Base-by-base conservation (phyloP, 306 rosid genomes). In the Vigna hirtella region DNA sequence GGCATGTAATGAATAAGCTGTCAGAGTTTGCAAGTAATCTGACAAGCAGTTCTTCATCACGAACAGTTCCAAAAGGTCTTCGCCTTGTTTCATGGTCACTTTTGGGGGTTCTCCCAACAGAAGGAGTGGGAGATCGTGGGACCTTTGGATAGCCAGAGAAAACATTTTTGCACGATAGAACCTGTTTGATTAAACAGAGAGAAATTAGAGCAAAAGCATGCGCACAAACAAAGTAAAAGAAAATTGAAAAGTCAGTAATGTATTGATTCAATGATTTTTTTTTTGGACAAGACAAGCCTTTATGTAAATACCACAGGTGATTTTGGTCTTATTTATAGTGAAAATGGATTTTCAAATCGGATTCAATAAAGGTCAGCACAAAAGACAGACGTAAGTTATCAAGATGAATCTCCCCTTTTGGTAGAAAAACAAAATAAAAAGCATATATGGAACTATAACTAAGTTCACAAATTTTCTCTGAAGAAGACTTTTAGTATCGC, bases 61-160 rank as follows among this genome's bases (percentile, higher is more conserved):
- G 80, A 47, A 73, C 56, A 73, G 83, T 73, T 28, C 87, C 90
- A 30, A 84, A 81, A 83, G 88, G 93, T 81, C 86, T 92, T 73
- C 90, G 79, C 86, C 89, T 92, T 89, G 85, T 85, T 83, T 92
- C 98, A 82, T 92, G 76, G 80, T 94, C 98, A 77, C 97, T 94
- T 82, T 92, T 92, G 17, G 97, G 97, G 74, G 96, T 89, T 81
- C 84, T 94, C 18, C 89, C 94, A 20, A 80, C 91, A 13, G 87
- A 85, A 26, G 98, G 98, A 68, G 94, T 89, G 22, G 98, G 98
- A 83, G 98, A 94, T 36, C 98, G 92, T 14, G 98, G 98, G 63
- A 92, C 87, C 87, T 94, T 94, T 58, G 87, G 94, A 81, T 89
- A 92, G 86, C 89, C 85, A 66, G 93, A 86, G 85, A 94, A 92